Base-by-base conservation (phyloP, 768 basidiomycete genomes). In the Infundibulicybe gibba region DNA sequence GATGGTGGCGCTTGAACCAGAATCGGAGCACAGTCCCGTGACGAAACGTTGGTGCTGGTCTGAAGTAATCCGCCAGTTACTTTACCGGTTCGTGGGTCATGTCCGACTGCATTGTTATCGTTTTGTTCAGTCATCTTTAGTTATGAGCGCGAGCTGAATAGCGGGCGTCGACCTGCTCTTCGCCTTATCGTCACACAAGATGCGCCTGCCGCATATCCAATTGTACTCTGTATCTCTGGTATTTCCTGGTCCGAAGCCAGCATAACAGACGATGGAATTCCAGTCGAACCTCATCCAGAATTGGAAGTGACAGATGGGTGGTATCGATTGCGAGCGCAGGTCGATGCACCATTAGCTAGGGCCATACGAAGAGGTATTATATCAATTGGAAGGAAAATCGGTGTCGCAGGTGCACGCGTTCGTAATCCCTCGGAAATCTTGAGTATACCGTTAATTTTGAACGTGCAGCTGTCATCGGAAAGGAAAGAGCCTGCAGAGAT, bases 271-370 rank as follows among this genome's bases (percentile, higher is more conserved):
- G 66, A 75, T 25, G 68, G 69, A 3, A 43, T 63, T 15, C 55
- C 67, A 4, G 56, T 64, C 20, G 68, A 68, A 17, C 59, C 69
- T 2, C 64, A 72, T 54, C 78, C 85, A 0, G 79, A 83, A 52
- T 65, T 99, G 5, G 97, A 97, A 64, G 68, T 98, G n/a, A 94
- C 93, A 0, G 97, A 99, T 60, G 97, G 97, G 12, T 99, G 97
- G 97, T 99, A 99, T 57, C 71, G 84, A 21, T 71, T 98, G 6
- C 80, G 83, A 12, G 89, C 92, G 0, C 74, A 75, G 40, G 72
- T 90, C 11, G 97, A 98, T 63, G 66, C 68, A 15, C 78, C 87
- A 3, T 70, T 99, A 16, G 74, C 74, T 2, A 76, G 86, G 38
- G 94, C 90, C 2, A 66, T 88, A 8, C 70, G 72, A 40, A 76